Conservation (phyloP, 495 filamentous ascomycete genomes). For the Penicillium egyptiacum region DNA sequence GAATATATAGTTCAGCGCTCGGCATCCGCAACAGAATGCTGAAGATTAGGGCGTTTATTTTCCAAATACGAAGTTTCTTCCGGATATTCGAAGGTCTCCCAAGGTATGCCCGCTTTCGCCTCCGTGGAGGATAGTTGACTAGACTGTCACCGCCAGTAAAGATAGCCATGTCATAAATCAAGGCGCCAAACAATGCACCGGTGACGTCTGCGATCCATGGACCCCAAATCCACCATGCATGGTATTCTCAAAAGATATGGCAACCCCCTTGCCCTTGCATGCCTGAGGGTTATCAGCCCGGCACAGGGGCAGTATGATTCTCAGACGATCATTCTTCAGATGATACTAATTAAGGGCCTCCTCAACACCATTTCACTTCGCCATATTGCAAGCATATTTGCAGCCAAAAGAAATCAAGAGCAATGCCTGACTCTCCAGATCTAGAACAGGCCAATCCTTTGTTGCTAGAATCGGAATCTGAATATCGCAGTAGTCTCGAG, state of each 20-base stretch:
- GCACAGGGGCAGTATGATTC: background rate
- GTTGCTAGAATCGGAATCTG: background rate
- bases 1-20: background rate
- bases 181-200: constrained; percentile 18
- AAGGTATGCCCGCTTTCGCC: constrained; percentile 14
- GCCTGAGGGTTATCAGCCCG: background rate
- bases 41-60: background rate
- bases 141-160: constrained; percentile 29
- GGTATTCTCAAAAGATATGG: constrained; percentile 9
- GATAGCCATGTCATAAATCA: constrained; percentile 25
- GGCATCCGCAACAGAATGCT: background rate
- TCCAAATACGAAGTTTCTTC: background rate
- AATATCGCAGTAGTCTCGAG: constrained; percentile 1
- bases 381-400: background rate
- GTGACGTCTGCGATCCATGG: constrained; percentile 27
- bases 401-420: background rate
- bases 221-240: constrained; percentile 30
- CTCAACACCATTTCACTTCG: background rate
- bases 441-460: background rate
- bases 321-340: background rate
- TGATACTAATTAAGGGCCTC: background rate
- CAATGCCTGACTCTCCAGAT: background rate
- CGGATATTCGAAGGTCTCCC: background rate
- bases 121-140: constrained; percentile 23
- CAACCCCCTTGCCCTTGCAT: constrained; percentile 16